Percentiles rank a stretch among this genome's conserved stretches.
Evolutionary conservation across 2,329 filamentous ascomycete genomes (phyloP).

Genomic region (Beauveria sp.): DNA sequence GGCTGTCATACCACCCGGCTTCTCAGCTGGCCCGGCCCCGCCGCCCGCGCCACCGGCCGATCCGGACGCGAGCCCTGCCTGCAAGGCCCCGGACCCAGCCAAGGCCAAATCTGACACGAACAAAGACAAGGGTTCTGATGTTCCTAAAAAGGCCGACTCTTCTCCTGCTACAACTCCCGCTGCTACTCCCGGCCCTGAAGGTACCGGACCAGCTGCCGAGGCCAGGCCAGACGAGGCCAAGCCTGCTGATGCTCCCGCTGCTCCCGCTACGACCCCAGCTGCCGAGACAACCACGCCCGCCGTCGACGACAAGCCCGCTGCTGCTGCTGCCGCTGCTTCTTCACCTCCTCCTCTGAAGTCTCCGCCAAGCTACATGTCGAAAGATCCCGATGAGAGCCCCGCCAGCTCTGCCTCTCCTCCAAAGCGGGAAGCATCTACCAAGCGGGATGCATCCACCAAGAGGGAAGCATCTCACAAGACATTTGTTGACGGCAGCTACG

Average conservation of each 20-base stretch:
- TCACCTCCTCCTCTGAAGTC: background rate
- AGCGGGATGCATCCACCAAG: constrained; percentile 1
- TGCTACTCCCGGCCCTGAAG: background rate
- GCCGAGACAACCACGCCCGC: background rate
- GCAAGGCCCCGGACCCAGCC: constrained; percentile 11
- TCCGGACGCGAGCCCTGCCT: constrained; percentile 11
- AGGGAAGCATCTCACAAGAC: constrained; percentile 1
- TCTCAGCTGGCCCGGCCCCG: background rate
- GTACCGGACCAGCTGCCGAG: background rate
- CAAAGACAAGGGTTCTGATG: background rate
- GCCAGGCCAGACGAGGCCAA: background rate
- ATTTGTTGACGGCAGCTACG: background rate
- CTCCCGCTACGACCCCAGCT: background rate
- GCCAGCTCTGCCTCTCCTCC: constrained; percentile 13
- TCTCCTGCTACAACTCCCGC: background rate
- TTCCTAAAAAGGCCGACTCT: background rate
- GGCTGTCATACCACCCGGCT: background rate
- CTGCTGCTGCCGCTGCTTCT: background rate
- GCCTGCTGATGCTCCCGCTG: background rate
- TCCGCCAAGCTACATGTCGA: background rate
- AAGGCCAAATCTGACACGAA: constrained; percentile 1
- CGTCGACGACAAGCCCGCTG: background rate
- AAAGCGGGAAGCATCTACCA: constrained; percentile 11
- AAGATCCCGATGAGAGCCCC: constrained; percentile 15
- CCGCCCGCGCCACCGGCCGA: background rate